Evolutionary conservation across 1,284 basidiomycete genomes (phyloP).

Genomic region (Xanthoconium separans): DNA sequence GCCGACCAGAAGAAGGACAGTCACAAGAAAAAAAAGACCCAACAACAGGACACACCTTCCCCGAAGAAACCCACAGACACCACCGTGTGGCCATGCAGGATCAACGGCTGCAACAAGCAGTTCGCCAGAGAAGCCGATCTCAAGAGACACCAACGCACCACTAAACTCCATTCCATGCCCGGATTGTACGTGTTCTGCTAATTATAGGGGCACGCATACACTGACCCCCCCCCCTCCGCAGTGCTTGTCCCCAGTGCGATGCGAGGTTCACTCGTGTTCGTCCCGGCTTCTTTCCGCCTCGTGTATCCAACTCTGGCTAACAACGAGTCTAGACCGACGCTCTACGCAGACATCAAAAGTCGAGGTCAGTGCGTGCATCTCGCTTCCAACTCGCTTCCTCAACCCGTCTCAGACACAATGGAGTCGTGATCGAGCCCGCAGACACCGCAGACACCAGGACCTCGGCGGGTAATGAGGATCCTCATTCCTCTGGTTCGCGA

Average conservation of each 20-base stretch:
- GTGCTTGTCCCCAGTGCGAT: constrained; percentile 73
- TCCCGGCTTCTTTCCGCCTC: constrained; percentile 17
- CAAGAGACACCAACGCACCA: constrained; percentile 74
- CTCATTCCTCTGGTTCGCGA: constrained; percentile 43
- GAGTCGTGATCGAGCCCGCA: constrained; percentile 57
- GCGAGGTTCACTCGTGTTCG: constrained; percentile 73
- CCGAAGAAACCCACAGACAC: constrained; percentile 46
- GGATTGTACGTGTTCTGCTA: constrained; percentile 54
- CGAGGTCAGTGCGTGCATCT: constrained; percentile 46
- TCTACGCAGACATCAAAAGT: constrained; percentile 61
- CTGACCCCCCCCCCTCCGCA: constrained; percentile 27
- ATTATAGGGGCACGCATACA: constrained; percentile 17
- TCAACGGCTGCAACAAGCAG: constrained; percentile 73
- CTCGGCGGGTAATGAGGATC: constrained; percentile 38
- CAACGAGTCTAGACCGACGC: constrained; percentile 50
- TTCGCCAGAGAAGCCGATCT: constrained; percentile 77
- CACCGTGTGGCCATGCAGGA: constrained; percentile 71
- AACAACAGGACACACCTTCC: constrained; percentile 21
- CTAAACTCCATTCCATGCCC: constrained; percentile 67
- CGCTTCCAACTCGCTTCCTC: constrained; percentile 1
- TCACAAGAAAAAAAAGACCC: constrained; percentile 41
- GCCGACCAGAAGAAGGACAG: constrained; percentile 50
- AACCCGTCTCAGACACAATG: constrained; percentile 53
- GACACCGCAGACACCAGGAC: constrained; percentile 34
- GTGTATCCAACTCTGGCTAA: constrained; percentile 7